phyloP scores from a whole-genome alignment of 2,329 filamentous ascomycete genomes.

The Aspergillus japonicus region DNA sequence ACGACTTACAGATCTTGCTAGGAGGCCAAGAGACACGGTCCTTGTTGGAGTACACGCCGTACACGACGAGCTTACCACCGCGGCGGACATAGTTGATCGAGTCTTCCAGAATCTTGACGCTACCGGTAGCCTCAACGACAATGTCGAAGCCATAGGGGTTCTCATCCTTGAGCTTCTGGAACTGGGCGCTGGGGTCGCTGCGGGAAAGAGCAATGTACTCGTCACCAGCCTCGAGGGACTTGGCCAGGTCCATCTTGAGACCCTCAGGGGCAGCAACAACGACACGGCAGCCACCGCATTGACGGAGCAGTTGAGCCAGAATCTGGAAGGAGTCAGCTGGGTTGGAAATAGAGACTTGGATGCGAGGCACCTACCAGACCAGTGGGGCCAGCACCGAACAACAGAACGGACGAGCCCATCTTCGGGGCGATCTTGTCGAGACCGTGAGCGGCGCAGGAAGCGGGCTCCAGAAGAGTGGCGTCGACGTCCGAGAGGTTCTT shows the following conservation, averaged over 20 bases:
- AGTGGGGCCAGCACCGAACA: constrained; percentile 69
- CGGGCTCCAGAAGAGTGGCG: constrained; percentile 68
- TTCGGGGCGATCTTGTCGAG: constrained; percentile 67
- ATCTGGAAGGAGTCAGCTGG: constrained; percentile 57
- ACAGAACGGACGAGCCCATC: constrained; percentile 63
- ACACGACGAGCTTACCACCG: constrained; percentile 70
- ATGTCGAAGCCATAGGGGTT: constrained; percentile 74
- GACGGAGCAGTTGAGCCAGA: constrained; percentile 62
- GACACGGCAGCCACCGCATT: constrained; percentile 68
- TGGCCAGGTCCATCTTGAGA: constrained; percentile 68
- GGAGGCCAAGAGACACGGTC: constrained; percentile 67
- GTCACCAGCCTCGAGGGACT: constrained; percentile 48
- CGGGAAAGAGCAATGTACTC: constrained; percentile 49
- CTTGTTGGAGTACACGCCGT: constrained; percentile 65
- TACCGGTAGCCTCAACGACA: constrained; percentile 70
- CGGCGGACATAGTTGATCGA: constrained; percentile 70
- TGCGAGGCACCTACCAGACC: constrained; percentile 65
- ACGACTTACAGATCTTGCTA: constrained; percentile 65
- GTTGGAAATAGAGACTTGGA: constrained; percentile 61
- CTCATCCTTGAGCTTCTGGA: constrained; percentile 60
- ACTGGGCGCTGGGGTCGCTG: constrained; percentile 57
- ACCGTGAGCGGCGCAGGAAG: constrained; percentile 69
- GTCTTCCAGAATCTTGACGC: constrained; percentile 66
- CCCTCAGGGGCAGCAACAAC: constrained; percentile 68
- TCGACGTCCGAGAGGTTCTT: constrained; percentile 66